A percentile compares a stretch with the other conserved stretches of the same genome.
Conservation (phyloP, 176 grass and related monocot genomes). For the Eragrostis nindensis region DNA sequence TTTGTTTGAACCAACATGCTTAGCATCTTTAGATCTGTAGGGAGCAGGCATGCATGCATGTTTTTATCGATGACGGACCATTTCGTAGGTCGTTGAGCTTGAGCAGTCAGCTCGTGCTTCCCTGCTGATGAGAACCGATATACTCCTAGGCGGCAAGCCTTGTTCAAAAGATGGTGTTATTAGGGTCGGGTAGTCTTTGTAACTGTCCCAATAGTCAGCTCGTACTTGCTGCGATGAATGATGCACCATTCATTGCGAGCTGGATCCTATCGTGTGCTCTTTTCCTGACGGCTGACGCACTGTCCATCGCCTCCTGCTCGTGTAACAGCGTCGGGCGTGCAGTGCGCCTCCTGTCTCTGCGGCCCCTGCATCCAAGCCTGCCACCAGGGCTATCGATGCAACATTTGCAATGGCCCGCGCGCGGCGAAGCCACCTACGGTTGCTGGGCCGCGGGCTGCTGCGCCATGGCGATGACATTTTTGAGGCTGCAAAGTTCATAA, state of each 20-base stretch:
- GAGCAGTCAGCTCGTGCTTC: no score
- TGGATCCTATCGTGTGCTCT: background rate
- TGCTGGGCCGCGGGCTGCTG: background rate
- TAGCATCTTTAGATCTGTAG: background rate
- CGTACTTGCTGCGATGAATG: background rate
- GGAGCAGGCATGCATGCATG: background rate
- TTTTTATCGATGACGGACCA: background rate
- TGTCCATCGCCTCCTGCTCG: background rate
- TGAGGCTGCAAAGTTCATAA: no score
- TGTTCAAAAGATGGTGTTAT: no score
- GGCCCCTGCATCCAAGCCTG: background rate
- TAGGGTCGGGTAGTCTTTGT: no score
- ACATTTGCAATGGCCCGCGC: background rate
- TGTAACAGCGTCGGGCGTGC: background rate
- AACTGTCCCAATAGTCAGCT: no score
- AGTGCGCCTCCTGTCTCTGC: background rate
- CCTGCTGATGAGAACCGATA: no score
- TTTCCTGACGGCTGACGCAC: constrained; percentile 16
- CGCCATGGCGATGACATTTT: no score
- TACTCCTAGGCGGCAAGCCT: no score
- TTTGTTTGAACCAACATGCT: background rate
- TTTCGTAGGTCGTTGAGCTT: background rate
- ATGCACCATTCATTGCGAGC: background rate
- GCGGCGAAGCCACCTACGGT: background rate
- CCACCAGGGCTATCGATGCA: no score